Percentiles rank a stretch among this genome's conserved stretches.
phyloP scores from a whole-genome alignment of 2,329 filamentous ascomycete genomes.

The Stachybotrys elegans region DNA sequence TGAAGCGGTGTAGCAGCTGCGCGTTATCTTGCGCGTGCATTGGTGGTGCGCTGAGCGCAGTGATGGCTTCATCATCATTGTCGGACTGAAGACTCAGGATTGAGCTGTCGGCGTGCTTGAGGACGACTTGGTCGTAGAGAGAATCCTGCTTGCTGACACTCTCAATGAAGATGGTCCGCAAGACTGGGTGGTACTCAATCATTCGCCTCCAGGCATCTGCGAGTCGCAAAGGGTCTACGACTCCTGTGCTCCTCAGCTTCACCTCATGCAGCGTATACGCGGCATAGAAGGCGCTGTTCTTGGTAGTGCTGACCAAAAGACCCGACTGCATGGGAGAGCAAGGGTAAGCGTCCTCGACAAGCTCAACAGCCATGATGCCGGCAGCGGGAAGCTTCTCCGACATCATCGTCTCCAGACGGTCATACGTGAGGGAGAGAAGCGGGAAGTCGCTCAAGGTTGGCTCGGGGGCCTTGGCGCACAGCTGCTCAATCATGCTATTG shows the following conservation, averaged over 20 bases:
- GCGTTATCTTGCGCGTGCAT: slow-evolving; percentile 2
- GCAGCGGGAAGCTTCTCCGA: slow-evolving; percentile 29
- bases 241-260: slow-evolving; percentile 13
- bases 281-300: slow-evolving; percentile 25
- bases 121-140: slow-evolving; percentile 41
- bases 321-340: slow-evolving; percentile 32
- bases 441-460: slow-evolving; percentile 37
- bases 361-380: slow-evolving; percentile 22
- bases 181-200: slow-evolving; percentile 33
- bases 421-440: slow-evolving; percentile 28
- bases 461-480: slow-evolving; percentile 27
- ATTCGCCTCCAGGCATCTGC: slow-evolving; percentile 41
- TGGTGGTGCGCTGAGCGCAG: slow-evolving; percentile 2
- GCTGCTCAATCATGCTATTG: slow-evolving; percentile 29
- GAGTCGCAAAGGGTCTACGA: slow-evolving; percentile 22
- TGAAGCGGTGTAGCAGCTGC: slow-evolving; percentile 8
- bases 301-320: slow-evolving; percentile 32
- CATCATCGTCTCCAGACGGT: slow-evolving; percentile 34
- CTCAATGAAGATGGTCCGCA: slow-evolving; percentile 43
- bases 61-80: slow-evolving; percentile 8
- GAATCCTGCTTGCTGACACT: slow-evolving; percentile 37
- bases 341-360: slow-evolving; percentile 30
- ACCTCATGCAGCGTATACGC: slow-evolving; percentile 26
- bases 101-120: slow-evolving; percentile 16
- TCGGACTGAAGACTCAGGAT: slow-evolving; percentile 3